Evolutionary conservation across 2,329 filamentous ascomycete genomes (phyloP).

Genomic region (Stachybotrys echinatus): DNA sequence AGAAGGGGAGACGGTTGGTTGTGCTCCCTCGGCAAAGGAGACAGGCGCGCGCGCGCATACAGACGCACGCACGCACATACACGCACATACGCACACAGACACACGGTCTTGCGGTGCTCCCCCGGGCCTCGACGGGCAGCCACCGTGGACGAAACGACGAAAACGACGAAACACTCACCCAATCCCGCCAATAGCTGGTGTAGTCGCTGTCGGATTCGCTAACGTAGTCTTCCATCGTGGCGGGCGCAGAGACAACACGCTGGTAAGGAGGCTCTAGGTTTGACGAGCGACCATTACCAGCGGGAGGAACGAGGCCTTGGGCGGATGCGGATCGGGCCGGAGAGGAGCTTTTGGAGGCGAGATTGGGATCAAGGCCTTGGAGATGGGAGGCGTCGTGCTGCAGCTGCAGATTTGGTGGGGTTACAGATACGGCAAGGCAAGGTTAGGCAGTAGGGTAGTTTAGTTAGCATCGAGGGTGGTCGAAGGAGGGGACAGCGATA

Average conservation of each 20-base stretch:
- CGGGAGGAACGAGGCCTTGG: neutral
- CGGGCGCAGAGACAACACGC: conserved; percentile 5
- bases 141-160: no score
- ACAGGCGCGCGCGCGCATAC: no score
- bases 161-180: no score
- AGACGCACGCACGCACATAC: neutral
- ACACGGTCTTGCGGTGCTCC: neutral
- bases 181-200: conserved; percentile 98
- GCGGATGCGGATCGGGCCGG: neutral
- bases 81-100: neutral
- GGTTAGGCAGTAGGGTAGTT: no score
- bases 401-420: neutral
- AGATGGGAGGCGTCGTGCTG: neutral
- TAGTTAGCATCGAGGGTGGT: no score
- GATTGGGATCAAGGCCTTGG: neutral
- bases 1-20: no score
- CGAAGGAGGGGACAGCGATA: neutral
- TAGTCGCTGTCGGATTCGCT: conserved; percentile 99
- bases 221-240: conserved; percentile 89
- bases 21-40: no score
- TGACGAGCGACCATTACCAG: conserved; percentile 22
- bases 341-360: neutral
- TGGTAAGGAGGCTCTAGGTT: conserved; percentile 12
- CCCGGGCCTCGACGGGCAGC: no score
- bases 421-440: no score